Percentiles rank a stretch among this genome's conserved stretches.
Evolutionary conservation across 768 basidiomycete species (phyloP).

Genomic region (Lactarius indigo): DNA sequence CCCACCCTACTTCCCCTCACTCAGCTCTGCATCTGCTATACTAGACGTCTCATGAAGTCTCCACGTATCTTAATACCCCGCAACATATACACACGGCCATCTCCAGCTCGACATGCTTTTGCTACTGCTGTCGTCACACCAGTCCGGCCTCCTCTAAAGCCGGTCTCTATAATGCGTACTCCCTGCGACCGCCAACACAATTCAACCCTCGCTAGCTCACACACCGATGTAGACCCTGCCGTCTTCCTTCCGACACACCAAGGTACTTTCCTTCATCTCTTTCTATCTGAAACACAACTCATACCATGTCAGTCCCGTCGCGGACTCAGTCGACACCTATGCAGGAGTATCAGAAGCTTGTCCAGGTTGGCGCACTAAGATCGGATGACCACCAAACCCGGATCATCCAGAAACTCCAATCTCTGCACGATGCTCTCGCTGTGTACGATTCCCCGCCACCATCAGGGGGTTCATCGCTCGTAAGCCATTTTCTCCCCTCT

Average conservation of each 20-base stretch:
- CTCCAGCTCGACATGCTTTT: neutral
- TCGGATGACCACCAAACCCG: slow-evolving; percentile 81
- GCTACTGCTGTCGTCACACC: neutral
- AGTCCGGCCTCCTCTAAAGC: neutral
- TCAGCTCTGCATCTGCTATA: neutral
- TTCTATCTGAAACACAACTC: neutral
- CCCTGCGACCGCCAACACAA: neutral
- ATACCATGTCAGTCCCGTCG: neutral
- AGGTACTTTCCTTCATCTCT: slow-evolving; percentile 2
- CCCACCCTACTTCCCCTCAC: neutral
- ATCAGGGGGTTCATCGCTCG: slow-evolving; percentile 33
- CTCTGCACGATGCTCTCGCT: slow-evolving; percentile 67
- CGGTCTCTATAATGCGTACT: neutral
- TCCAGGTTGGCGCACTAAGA: slow-evolving; percentile 51
- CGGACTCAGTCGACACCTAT: slow-evolving; percentile 29
- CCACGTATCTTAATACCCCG: slow-evolving; percentile 18
- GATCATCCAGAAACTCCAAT: slow-evolving; percentile 80
- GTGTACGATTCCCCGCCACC: slow-evolving; percentile 61
- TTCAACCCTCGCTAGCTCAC: slow-evolving; percentile 9
- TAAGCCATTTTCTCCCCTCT: slow-evolving; percentile 25
- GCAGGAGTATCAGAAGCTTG: slow-evolving; percentile 45
- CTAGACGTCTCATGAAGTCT: neutral
- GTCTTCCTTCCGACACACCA: neutral
- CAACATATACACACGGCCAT: neutral
- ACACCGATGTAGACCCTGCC: neutral